Conservation (phyloP, 768 basidiomycete species). For the Mycena capillaripes region DNA sequence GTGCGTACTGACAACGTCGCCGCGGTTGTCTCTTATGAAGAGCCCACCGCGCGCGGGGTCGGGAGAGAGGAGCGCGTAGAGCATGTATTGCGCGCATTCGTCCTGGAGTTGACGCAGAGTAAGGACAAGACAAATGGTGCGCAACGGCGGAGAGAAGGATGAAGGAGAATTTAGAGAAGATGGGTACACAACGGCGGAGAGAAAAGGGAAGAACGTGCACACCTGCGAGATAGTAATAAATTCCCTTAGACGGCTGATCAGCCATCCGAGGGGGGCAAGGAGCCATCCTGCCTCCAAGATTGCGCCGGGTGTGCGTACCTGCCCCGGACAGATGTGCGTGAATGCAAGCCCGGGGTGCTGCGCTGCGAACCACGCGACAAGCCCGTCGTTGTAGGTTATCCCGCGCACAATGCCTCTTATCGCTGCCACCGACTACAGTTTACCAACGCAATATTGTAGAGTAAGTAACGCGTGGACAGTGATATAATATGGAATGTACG, state of each 20-base stretch:
- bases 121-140: too few species aligned
- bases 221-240: slow-evolving; percentile 7
- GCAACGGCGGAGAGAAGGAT: too few species aligned
- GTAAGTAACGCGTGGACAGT: background rate
- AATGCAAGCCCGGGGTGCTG: slow-evolving; percentile 38
- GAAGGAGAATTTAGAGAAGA: too few species aligned
- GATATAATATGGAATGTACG: background rate
- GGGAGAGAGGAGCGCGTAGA: too few species aligned
- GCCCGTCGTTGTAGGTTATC: background rate
- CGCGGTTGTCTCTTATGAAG: background rate
- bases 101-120: too few species aligned
- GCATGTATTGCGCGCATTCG: too few species aligned
- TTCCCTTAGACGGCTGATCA: background rate
- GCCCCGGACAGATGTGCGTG: slow-evolving; percentile 42
- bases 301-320: slow-evolving; percentile 27
- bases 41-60: background rate
- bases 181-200: too few species aligned
- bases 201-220: background rate
- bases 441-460: background rate
- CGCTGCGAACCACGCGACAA: slow-evolving; percentile 37
- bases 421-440: background rate
- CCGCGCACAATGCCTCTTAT: background rate
- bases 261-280: background rate
- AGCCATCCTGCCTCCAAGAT: slow-evolving; percentile 20
- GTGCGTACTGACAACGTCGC: background rate